Percentiles rank a stretch among this genome's conserved stretches.
Conservation (phyloP, 2,329 filamentous ascomycete species). For the Trichoderma breve region DNA sequence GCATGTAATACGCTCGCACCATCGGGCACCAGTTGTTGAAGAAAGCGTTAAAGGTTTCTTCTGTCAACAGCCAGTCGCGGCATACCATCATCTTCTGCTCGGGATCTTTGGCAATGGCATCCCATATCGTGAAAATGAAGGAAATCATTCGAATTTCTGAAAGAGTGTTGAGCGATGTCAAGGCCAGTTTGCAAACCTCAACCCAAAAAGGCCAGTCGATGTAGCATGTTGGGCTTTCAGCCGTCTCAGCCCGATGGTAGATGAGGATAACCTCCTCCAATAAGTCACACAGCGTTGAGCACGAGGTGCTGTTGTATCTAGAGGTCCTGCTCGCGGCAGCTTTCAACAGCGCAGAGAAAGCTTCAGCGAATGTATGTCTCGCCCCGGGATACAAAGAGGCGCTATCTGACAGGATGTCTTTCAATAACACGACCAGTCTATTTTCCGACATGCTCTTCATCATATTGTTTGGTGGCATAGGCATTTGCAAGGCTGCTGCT, state of each 20-base stretch:
- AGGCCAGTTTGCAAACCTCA: constrained; percentile 73
- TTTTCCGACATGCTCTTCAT: constrained; percentile 86
- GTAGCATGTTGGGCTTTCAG: constrained; percentile 42
- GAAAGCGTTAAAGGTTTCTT: constrained; percentile 72
- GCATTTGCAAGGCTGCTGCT: constrained; percentile 61
- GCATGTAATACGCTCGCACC: constrained; percentile 91
- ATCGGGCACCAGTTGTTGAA: constrained; percentile 97
- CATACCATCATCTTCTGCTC: constrained; percentile 69
- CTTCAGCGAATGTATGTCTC: constrained; percentile 70
- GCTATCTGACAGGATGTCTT: constrained; percentile 66
- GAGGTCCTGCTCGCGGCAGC: constrained; percentile 73
- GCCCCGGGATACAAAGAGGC: constrained; percentile 40
- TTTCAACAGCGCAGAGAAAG: constrained; percentile 71
- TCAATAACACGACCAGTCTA: constrained; percentile 74
- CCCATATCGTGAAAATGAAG: constrained; percentile 79
- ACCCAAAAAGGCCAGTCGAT: constrained; percentile 86
- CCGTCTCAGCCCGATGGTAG: constrained; percentile 48
- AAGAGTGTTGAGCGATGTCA: constrained; percentile 82
- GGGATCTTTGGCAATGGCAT: constrained; percentile 63
- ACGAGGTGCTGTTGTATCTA: constrained; percentile 76
- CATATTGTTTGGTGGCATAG: constrained; percentile 65
- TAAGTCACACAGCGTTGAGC: constrained; percentile 89
- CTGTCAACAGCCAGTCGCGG: constrained; percentile 70
- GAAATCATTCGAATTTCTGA: constrained; percentile 83
- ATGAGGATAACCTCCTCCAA: constrained; percentile 76